phyloP scores from a whole-genome alignment of 805 yeast genomes.

The Candida chilensis region DNA sequence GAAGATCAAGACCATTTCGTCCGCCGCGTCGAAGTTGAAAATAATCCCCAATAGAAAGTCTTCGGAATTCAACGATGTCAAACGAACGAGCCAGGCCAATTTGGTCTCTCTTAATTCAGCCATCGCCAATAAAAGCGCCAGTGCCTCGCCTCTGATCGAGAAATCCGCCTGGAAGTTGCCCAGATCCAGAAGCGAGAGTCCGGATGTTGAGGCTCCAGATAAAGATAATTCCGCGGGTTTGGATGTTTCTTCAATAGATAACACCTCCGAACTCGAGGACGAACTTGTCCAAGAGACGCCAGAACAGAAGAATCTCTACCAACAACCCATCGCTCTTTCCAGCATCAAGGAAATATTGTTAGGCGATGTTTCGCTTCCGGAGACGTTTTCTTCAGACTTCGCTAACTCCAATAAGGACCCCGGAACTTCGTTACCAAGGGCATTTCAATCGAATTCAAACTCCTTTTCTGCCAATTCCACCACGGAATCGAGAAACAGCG shows the following conservation, averaged over 20 bases:
- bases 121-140: slow-evolving; percentile 2
- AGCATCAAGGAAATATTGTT: too few species aligned
- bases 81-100: neutral
- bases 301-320: too few species aligned
- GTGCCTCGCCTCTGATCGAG: slow-evolving; percentile 2
- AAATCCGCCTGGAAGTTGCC: neutral
- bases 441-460: neutral
- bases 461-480: slow-evolving; percentile 3
- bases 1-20: slow-evolving; percentile 4
- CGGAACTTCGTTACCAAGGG: slow-evolving; percentile 2
- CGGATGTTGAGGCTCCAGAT: neutral
- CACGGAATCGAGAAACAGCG: slow-evolving; percentile 2
- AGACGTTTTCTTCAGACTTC: too few species aligned
- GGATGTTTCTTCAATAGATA: too few species aligned
- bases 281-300: too few species aligned
- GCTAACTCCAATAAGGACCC: too few species aligned
- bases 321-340: too few species aligned
- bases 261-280: too few species aligned
- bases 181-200: slow-evolving; percentile 1
- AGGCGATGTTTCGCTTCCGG: too few species aligned
- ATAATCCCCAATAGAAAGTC: slow-evolving; percentile 3
- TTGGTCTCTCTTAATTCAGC: slow-evolving; percentile 1
- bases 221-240: too few species aligned
- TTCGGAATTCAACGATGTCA: neutral
- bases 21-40: slow-evolving; percentile 3